Evolutionary conservation across 495 filamentous ascomycete species (phyloP).

Genomic region (Aspergillus wentii): DNA sequence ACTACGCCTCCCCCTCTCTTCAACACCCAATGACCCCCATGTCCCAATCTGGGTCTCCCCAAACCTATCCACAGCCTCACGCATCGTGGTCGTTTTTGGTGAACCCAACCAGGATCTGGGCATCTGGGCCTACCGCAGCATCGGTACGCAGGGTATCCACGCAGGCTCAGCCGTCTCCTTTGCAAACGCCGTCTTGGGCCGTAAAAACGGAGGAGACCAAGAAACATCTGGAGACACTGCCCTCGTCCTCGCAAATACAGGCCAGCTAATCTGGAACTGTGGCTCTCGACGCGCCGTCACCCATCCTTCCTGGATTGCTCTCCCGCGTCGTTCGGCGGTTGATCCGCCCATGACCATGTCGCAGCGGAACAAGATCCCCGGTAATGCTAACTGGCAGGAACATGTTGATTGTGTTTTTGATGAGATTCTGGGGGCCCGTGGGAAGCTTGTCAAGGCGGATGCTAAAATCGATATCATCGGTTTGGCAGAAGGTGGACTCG

Average conservation of each 20-base stretch:
- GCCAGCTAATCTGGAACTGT: slow-evolving; percentile 66
- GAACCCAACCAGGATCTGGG: slow-evolving; percentile 68
- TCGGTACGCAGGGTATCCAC: slow-evolving; percentile 56
- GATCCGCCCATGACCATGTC: slow-evolving; percentile 28
- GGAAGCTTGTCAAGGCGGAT: slow-evolving; percentile 25
- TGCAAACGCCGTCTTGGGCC: slow-evolving; percentile 43
- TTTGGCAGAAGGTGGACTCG: slow-evolving; percentile 50
- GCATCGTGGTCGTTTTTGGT: slow-evolving; percentile 71
- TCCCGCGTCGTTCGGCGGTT: slow-evolving; percentile 54
- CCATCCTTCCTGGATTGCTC: slow-evolving; percentile 39
- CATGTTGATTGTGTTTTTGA: slow-evolving; percentile 65
- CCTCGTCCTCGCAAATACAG: slow-evolving; percentile 68
- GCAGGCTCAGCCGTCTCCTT: slow-evolving; percentile 61
- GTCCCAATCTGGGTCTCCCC: slow-evolving; percentile 62
- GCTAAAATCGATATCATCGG: slow-evolving; percentile 63
- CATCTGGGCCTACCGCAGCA: slow-evolving; percentile 63
- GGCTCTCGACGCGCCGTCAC: slow-evolving; percentile 51
- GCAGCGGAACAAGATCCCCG: slow-evolving; percentile 50
- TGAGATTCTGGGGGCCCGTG: slow-evolving; percentile 42
- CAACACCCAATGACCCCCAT: slow-evolving; percentile 44
- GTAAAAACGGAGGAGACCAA: neutral
- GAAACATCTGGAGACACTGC: slow-evolving; percentile 15
- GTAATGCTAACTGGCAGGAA: slow-evolving; percentile 41
- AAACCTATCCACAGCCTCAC: slow-evolving; percentile 51
- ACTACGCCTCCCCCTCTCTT: slow-evolving; percentile 54